phyloP scores from a whole-genome alignment of 2,329 filamentous ascomycete genomes.

The Simplicillium sp. region DNA sequence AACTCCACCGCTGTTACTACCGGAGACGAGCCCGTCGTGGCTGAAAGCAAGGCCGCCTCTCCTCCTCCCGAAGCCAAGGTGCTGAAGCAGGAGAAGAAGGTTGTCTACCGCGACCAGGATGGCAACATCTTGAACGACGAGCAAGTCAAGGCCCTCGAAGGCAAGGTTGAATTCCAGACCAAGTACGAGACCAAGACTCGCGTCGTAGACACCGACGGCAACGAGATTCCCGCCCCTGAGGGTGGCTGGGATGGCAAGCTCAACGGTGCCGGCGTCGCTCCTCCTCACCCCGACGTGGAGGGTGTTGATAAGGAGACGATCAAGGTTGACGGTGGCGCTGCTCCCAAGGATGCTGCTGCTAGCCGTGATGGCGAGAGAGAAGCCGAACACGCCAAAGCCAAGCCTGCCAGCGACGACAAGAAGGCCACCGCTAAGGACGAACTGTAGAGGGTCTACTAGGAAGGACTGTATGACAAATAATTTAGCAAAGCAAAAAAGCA shows the following conservation, averaged over 20 bases:
- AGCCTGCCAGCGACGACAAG: constrained; percentile 54
- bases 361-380: constrained; percentile 52
- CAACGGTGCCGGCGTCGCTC: constrained; percentile 35
- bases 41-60: constrained; percentile 28
- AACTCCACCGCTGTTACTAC: constrained; percentile 15
- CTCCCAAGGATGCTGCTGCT: constrained; percentile 30
- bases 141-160: constrained; percentile 74
- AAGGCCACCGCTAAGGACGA: constrained; percentile 40
- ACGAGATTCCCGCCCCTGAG: constrained; percentile 51
- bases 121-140: constrained; percentile 81
- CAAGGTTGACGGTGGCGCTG: constrained; percentile 25
- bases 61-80: constrained; percentile 38
- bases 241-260: constrained; percentile 26
- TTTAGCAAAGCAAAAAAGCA: not conserved
- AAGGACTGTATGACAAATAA: constrained; percentile 1
- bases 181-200: constrained; percentile 91
- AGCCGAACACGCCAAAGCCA: constrained; percentile 43
- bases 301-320: constrained; percentile 51
- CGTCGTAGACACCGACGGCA: constrained; percentile 69
- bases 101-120: constrained; percentile 92
- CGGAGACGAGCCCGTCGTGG: constrained; percentile 14
- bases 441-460: constrained; percentile 15
- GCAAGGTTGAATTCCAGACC: constrained; percentile 92
- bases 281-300: constrained; percentile 52
- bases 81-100: constrained; percentile 59